A percentile compares a stretch with the other conserved stretches of the same genome.
phyloP scores from a whole-genome alignment of 352 stramenopile genomes.

The Phytopythium kandeliae region DNA sequence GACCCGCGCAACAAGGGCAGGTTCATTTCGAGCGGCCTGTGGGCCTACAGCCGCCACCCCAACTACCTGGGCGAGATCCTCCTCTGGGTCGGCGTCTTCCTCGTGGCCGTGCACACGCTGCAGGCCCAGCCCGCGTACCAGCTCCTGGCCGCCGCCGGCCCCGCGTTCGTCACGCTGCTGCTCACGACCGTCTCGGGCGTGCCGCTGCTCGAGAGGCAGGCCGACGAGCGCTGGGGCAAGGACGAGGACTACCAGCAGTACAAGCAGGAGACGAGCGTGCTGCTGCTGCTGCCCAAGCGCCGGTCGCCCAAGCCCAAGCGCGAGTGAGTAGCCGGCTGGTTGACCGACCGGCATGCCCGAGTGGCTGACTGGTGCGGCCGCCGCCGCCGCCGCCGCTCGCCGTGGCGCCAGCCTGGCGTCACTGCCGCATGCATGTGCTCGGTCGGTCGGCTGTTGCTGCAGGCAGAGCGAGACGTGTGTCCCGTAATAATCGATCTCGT shows the following conservation, averaged over 20 bases:
- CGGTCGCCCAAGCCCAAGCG: constrained; percentile 1
- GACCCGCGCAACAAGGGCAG: constrained; percentile 58
- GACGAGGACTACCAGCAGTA: constrained; percentile 62
- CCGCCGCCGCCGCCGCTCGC: too few species aligned
- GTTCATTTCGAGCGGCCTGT: constrained; percentile 80
- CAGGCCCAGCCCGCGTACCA: constrained; percentile 27
- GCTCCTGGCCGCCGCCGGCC: constrained; percentile 37
- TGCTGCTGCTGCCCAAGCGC: constrained; percentile 31
- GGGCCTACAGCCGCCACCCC: constrained; percentile 86
- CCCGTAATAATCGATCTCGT: neutral
- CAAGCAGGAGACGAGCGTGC: constrained; percentile 55
- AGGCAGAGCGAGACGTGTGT: too few species aligned
- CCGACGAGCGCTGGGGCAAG: constrained; percentile 55
- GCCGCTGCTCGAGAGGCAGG: constrained; percentile 67
- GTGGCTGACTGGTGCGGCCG: too few species aligned
- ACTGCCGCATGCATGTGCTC: too few species aligned
- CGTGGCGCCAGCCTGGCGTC: too few species aligned
- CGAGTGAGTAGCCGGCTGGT: neutral
- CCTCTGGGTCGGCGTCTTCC: constrained; percentile 79
- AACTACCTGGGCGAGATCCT: constrained; percentile 92
- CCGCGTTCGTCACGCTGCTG: constrained; percentile 60
- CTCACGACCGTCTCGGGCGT: constrained; percentile 61
- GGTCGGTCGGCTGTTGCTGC: too few species aligned
- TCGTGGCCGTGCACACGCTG: constrained; percentile 35
- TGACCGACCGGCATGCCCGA: too few species aligned